A percentile compares a stretch with the other conserved stretches of the same genome.
Conservation (phyloP, 2,329 filamentous ascomycete species). For the Aspergillus quadrilineatus region DNA sequence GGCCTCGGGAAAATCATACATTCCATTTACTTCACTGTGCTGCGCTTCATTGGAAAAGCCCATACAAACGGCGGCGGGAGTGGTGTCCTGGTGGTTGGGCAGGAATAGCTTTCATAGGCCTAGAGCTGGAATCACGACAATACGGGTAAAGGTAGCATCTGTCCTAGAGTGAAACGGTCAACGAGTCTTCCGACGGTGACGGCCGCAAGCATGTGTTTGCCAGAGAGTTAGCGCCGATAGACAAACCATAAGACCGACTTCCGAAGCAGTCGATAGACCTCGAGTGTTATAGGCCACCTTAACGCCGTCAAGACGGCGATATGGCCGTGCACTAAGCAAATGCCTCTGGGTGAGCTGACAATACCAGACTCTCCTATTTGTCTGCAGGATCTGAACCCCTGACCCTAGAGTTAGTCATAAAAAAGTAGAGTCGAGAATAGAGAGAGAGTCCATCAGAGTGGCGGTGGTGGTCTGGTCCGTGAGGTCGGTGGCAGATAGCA, state of each 20-base stretch:
- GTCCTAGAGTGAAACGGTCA: too few relatives aligned
- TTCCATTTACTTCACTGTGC: constrained; percentile 42
- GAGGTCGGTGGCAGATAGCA: background rate
- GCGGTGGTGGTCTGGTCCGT: background rate
- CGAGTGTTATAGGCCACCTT: background rate
- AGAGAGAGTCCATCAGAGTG: background rate
- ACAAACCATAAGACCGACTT: too few relatives aligned
- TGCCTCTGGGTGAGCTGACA: background rate
- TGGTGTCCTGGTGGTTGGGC: too few relatives aligned
- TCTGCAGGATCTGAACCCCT: background rate
- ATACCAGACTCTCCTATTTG: background rate
- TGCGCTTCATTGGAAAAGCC: constrained; percentile 39
- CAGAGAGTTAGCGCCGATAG: too few relatives aligned
- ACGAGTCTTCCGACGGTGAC: too few relatives aligned
- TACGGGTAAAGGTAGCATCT: too few relatives aligned
- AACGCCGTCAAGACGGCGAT: background rate
- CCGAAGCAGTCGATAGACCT: too few relatives aligned
- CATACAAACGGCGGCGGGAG: too few relatives aligned
- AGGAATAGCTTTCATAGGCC: too few relatives aligned
- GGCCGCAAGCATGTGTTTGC: too few relatives aligned
- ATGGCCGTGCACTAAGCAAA: background rate
- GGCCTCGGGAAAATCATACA: constrained; percentile 8
- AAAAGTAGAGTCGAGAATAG: background rate
- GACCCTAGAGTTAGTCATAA: too few relatives aligned
- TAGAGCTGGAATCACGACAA: too few relatives aligned